Evolutionary conservation across 139 green algal genomes (phyloP), one percentile per base, ranked within the genome.

Genomic region (Coelastrella sp.): DNA sequence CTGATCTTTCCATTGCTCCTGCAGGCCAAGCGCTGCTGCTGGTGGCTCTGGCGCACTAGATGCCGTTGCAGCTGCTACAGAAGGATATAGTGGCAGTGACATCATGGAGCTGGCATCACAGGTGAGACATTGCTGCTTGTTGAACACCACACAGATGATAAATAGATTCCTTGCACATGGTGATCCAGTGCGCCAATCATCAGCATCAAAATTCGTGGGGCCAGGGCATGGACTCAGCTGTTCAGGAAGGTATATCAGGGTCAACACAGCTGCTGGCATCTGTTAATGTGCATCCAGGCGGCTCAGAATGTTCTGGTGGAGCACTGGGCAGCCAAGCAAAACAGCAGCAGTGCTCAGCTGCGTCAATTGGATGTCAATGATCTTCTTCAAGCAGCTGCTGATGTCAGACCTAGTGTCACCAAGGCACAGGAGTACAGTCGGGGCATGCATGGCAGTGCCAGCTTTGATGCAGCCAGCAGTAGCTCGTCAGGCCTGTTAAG

Each of bases 31-130:
- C 30, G 34, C 75, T 69, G 53, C 23, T 60, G 21, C 35, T 59
- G 75, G 35, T n/a, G 2, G 2, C 38, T 17, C 50, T 68, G 73
- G 73, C 25, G 48, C 48, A 15, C 51, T 69, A 27, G 75, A 69
- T 45, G 75, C 30, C 21, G 85, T 98, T 17, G 93, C 89, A 5
- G 75, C 62, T 11, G 66, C 72, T 32, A 97, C 95, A 0, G 88
- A 93, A 9, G 90, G 92, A 40, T 98, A 93, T 89, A 94, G 86
- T 73, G 96, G 96, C 48, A 94, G 86, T 43, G 94, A 98, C 86
- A 88, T 98, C 30, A 89, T 91, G 59, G 93, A 97, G 83, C 86
- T 97, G 72, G 96, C 94, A 83, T 88, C 88, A 50, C 87, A 93
- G 87, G 93, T 79, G 51, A 23, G 63, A 13, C 45, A 57, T 9